Evolutionary conservation across 257 asterid species (phyloP).

Genomic region (Plantago ovata): DNA sequence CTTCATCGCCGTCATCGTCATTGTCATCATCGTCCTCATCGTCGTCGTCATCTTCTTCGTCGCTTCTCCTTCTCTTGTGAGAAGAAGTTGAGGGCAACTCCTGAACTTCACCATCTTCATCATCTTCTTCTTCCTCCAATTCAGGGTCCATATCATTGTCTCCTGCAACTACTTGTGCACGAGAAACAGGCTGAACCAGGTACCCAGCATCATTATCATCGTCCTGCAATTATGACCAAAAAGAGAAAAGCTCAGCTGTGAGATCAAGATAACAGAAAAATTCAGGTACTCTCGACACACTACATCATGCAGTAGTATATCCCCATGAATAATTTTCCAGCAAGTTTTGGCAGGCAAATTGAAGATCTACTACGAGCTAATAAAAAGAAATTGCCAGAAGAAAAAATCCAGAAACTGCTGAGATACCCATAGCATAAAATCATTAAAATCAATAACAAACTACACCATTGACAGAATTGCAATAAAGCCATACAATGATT

Average conservation of each 20-base stretch:
- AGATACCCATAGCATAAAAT: no score
- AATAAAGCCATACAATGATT: no score
- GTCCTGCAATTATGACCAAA: conserved; percentile 47
- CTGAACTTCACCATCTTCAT: conserved; percentile 70
- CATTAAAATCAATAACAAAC: no score
- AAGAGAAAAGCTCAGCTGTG: background rate
- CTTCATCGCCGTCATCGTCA: conserved; percentile 61
- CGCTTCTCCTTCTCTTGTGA: conserved; percentile 57
- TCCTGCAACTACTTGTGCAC: conserved; percentile 39
- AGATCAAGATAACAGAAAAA: background rate
- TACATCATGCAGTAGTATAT: no score
- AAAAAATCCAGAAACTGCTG: no score
- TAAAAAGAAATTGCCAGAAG: no score
- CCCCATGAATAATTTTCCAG: no score
- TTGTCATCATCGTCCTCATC: conserved; percentile 37
- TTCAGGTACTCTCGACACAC: no score
- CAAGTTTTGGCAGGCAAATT: no score
- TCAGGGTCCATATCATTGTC: conserved; percentile 38
- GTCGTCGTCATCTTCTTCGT: conserved; percentile 1
- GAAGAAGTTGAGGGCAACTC: conserved; percentile 66
- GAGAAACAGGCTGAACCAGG: conserved; percentile 73
- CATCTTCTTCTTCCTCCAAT: conserved; percentile 35
- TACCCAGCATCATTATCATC: conserved; percentile 62
- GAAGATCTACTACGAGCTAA: no score
- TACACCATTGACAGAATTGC: no score